These are phyloP conservation scores for Suhomyces sp. DNA, from an alignment of 805 yeast species.

Conservation along the genomic window DNA sequence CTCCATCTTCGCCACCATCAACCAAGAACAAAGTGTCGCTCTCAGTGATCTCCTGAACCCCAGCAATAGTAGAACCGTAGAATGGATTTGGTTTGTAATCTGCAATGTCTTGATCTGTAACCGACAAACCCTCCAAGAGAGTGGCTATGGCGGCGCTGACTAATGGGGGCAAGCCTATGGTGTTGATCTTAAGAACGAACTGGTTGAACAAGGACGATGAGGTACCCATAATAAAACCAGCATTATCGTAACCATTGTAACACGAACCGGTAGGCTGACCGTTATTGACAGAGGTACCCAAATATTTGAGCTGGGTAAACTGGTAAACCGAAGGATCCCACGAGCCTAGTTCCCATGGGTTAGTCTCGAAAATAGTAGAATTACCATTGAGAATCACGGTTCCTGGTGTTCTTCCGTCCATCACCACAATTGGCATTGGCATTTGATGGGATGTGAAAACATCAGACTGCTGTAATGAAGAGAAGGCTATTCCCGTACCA, in stretches of 20 bases:
- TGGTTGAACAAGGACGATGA: constrained; percentile 26
- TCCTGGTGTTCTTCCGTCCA: constrained; percentile 26
- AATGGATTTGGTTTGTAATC: constrained; percentile 37
- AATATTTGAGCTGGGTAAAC: constrained; percentile 22
- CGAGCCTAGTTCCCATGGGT: constrained; percentile 25
- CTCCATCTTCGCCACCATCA: constrained; percentile 79
- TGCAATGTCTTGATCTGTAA: constrained; percentile 37
- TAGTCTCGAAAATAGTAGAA: constrained; percentile 27
- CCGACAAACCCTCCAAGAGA: constrained; percentile 34
- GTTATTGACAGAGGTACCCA: constrained; percentile 19
- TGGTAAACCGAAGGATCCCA: constrained; percentile 26
- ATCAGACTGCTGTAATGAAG: constrained; percentile 17
- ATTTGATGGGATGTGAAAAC: constrained; percentile 21
- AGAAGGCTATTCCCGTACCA: constrained; percentile 27
- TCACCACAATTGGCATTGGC: constrained; percentile 28
- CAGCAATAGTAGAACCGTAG: constrained; percentile 32
- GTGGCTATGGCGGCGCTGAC: constrained; percentile 19
- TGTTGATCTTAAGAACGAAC: constrained; percentile 16
- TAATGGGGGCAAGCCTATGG: constrained; percentile 12
- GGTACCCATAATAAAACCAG: constrained; percentile 25
- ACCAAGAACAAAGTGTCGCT: constrained; percentile 52
- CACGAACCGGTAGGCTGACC: constrained; percentile 19
- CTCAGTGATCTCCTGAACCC: constrained; percentile 33
- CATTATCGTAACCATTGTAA: constrained; percentile 24
- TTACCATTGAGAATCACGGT: constrained; percentile 18